These are phyloP conservation scores for Dichotomopilus funicola DNA, from an alignment of 2,329 filamentous ascomycete genomes.

Conservation along the genomic window DNA sequence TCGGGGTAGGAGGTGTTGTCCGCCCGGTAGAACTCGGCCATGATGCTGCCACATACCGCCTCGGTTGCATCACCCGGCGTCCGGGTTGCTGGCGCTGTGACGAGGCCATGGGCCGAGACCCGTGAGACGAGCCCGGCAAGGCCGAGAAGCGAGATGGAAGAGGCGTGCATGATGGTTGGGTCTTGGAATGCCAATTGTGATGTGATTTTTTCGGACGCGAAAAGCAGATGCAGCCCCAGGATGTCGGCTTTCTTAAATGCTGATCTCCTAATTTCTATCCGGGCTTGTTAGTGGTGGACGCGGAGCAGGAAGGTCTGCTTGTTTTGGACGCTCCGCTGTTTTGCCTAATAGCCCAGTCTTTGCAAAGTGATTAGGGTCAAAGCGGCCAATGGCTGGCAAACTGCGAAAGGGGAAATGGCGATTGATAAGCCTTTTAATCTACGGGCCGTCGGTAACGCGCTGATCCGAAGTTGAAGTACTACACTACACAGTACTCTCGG, in stretches of 20 bases:
- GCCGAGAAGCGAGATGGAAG: conserved; percentile 7
- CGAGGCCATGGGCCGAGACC: conserved; percentile 25
- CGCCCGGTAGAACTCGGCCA: conserved; percentile 28
- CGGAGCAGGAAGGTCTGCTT: conserved; percentile 1
- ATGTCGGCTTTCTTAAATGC: not conserved
- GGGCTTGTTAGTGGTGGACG: not conserved
- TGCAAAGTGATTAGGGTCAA: not conserved
- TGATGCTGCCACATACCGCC: conserved; percentile 27
- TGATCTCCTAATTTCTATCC: not conserved
- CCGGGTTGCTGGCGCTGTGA: conserved; percentile 24
- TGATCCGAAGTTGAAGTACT: not conserved
- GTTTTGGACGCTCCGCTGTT: conserved; percentile 7
- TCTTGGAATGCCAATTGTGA: no score
- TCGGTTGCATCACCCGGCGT: conserved; percentile 24
- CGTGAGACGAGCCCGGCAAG: conserved; percentile 18
- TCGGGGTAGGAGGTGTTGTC: conserved; percentile 32
- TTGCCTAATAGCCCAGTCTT: conserved; percentile 18
- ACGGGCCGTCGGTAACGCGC: conserved; percentile 9
- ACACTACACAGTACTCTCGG: no score
- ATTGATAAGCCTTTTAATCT: conserved; percentile 11
- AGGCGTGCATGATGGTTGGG: conserved; percentile 15
- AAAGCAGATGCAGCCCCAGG: no score
- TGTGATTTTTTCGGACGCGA: no score
- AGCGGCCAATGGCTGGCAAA: conserved; percentile 12
- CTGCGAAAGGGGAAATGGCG: conserved; percentile 8